Base-by-base conservation (phyloP, 208 protist species). In the Herpetomonas samuelpessoai region DNA sequence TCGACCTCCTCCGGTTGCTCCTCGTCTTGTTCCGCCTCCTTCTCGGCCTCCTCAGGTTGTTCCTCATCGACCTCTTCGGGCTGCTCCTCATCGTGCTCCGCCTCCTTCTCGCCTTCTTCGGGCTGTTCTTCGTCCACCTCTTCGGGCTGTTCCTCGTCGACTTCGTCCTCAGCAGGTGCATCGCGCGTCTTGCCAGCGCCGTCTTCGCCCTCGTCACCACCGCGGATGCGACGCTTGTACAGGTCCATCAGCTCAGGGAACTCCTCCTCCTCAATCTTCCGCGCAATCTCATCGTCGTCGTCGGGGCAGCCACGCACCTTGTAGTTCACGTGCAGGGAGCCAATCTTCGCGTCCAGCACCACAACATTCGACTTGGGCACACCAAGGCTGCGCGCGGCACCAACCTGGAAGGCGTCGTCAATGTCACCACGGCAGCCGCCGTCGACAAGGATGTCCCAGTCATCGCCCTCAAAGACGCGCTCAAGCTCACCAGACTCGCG, bases 361-460 rank as follows among this genome's bases (percentile, higher is more conserved):
- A 46, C 45, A 50, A 86, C 71, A 30, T 76, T 60, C 14, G 39
- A 45, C 27, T 45, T 44, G 35, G 62, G 35, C 24, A 75, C 62
- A 26, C 52, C 29, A 21, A 76, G 25, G 0, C 61, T 28, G 29
- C 64, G 52, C 18, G 76, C 4, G n/a, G 58, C 62, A 26, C 54
- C 77, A 57, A 66, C 65, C 25, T 54, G 38, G 67, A 80, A 75
- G 35, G 77, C 71, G 29, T 47, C 67, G 28, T 65, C 48, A 27
- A 64, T 60, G n/a, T 70, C 73, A 50, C 57, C 62, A 2, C 19
- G 62, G 31, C 48, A 62, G 41, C 27, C 29, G 22, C 31, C 44
- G 9, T 70, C 73, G 21, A 87, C 41, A 7, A 83, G 59, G 31
- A 69, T 22, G 62, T 73, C 77, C 83, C 77, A 91, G 57, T 71